Evolutionary conservation across 176 grass and related monocot species (phyloP), one percentile per base, ranked within the genome.

Genomic region (Zoysia pacifica): DNA sequence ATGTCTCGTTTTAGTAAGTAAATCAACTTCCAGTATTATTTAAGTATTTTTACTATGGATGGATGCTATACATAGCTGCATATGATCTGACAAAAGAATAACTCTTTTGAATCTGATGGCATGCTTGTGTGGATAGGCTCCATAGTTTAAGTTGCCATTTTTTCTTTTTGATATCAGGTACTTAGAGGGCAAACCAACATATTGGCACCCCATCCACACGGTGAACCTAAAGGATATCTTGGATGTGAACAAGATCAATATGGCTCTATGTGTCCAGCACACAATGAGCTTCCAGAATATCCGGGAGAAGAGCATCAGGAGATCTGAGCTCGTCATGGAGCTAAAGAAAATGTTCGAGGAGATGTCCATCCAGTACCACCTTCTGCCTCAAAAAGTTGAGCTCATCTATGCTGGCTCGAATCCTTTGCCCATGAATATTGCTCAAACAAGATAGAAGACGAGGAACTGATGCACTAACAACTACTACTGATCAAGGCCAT

Each of bases 271-370:
- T 80, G 88, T 93, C 7, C 87, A 81, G 56, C 97, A 99, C 84
- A 99, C 97, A 2, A 99, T 99, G 84, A 99, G 91, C 87, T 96
- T 91, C 53, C 97, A 99, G 65, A 95, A 99, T 43, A 90, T 99
- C 70, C 50, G 77, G 20, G 97, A 99, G 77, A 99, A 93, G 82
- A 85, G 74, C 75, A 79, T 66, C 46, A 90, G 97, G 60, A 90
- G 86, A 36, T 93, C 97, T 14, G 97, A 99, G 69, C 88, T 99
- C 3, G 86, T 99, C 53, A 86, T 93, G 76, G 90, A 83, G 79
- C 74, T 99, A 15, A 99, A 96, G 86, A 96, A 86, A 77, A 93
- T 93, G 73, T 96, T 99, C 3, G 88, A 96, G 79, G 97, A 99
- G 61, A 83, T 96, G 59, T 72, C 69, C 36, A 91, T 99, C 5